Conservation (phyloP, 352 stramenopile species). For the Pythium phragmitis region DNA sequence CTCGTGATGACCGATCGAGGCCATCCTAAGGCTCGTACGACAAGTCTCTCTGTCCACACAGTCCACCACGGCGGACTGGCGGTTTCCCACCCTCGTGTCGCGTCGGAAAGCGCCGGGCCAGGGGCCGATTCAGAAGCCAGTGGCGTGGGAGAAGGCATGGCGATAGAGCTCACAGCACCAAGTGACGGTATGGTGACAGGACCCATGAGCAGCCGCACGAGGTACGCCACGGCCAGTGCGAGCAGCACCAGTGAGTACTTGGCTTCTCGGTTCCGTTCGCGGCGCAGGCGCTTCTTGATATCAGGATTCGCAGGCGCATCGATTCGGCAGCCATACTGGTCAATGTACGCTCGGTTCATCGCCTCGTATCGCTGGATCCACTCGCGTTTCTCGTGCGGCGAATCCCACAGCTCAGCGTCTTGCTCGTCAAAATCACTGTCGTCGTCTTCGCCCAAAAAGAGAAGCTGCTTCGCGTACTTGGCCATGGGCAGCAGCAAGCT, state of each 20-base stretch:
- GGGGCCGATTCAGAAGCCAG: not conserved
- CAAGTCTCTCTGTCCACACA: conserved; percentile 15
- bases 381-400: conserved; percentile 31
- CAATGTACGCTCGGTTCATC: conserved; percentile 31
- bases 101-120: not conserved
- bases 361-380: conserved; percentile 29
- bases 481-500: conserved; percentile 25
- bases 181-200: not conserved
- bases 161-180: not conserved
- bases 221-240: conserved; percentile 31
- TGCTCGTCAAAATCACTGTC: conserved; percentile 32
- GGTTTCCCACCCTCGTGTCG: not conserved
- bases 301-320: conserved; percentile 37
- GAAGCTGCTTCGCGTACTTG: conserved; percentile 15
- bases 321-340: conserved; percentile 40
- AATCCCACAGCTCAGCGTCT: conserved; percentile 36
- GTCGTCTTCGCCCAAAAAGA: conserved; percentile 23
- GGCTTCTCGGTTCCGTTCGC: conserved; percentile 25
- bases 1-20: not conserved
- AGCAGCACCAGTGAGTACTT: conserved; percentile 36
- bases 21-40: conserved; percentile 14
- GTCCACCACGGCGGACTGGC: conserved; percentile 17
- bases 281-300: conserved; percentile 24
- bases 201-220: conserved; percentile 30
- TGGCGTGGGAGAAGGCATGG: not conserved